Percentiles rank a stretch among this genome's conserved stretches.
phyloP scores from a whole-genome alignment of 306 rosid genomes.

The Carpinus fangiana region DNA sequence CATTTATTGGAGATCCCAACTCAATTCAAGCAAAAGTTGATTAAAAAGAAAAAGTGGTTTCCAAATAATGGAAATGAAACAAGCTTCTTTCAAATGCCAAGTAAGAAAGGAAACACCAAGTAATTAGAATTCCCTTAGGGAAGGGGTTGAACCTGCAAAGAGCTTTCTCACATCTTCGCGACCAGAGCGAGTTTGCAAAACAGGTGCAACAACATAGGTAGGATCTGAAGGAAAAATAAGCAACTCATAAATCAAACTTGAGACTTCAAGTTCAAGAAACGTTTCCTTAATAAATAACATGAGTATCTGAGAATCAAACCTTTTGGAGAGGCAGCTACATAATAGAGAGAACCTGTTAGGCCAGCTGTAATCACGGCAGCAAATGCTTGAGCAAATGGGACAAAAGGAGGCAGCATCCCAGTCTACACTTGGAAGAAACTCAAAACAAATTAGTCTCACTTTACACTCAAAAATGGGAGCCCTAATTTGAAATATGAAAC shows the following conservation, averaged over 20 bases:
- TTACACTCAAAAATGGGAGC: not conserved
- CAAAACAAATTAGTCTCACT: constrained; percentile 12
- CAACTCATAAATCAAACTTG: constrained; percentile 12
- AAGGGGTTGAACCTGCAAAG: constrained; percentile 68
- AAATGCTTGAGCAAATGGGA: constrained; percentile 97
- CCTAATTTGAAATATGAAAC: not conserved
- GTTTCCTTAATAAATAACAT: not conserved
- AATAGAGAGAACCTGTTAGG: constrained; percentile 88
- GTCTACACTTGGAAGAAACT: constrained; percentile 48
- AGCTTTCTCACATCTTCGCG: constrained; percentile 78
- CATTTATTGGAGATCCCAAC: too few species aligned
- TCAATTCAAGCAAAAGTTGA: too few species aligned
- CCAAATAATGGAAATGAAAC: not conserved
- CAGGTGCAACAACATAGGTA: constrained; percentile 85
- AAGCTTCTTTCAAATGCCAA: not conserved
- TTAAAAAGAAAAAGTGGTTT: too few species aligned
- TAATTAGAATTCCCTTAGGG: not conserved
- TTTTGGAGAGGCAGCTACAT: constrained; percentile 93
- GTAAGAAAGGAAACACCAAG: not conserved
- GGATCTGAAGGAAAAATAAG: constrained; percentile 63
- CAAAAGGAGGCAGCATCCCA: constrained; percentile 88
- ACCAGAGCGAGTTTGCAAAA: constrained; percentile 69
- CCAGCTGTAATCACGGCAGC: constrained; percentile 92
- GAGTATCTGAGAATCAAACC: constrained; percentile 41
- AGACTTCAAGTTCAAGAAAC: not conserved